Conservation (phyloP, 768 basidiomycete species). For the Suillus fuscotomentosus region DNA sequence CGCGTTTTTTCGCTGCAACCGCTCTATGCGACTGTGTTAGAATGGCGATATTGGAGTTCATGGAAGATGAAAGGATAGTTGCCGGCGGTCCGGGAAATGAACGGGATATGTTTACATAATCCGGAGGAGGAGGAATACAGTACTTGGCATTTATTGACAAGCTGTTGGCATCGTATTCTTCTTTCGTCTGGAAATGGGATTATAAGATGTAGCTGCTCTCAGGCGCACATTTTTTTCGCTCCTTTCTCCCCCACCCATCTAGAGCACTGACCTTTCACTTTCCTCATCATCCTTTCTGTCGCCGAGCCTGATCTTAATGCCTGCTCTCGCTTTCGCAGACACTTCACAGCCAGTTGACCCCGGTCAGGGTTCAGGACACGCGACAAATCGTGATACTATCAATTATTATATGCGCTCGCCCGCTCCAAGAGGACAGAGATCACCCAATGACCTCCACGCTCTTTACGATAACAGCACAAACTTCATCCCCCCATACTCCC, state of each 20-base stretch:
- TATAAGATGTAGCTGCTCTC: conserved; percentile 33
- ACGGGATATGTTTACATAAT: conserved; percentile 10
- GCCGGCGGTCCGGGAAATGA: conserved; percentile 12
- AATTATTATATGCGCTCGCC: conserved; percentile 24
- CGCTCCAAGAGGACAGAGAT: conserved; percentile 17
- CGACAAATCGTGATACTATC: conserved; percentile 6
- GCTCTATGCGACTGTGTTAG: conserved; percentile 66
- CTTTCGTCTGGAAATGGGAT: conserved; percentile 12
- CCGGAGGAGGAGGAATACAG: conserved; percentile 12
- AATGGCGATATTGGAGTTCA: conserved; percentile 47
- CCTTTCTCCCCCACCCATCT: conserved; percentile 18
- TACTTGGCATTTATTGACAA: conserved; percentile 5
- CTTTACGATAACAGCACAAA: conserved; percentile 20
- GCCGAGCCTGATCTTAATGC: conserved; percentile 20
- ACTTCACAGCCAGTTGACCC: conserved; percentile 6
- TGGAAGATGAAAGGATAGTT: conserved; percentile 11
- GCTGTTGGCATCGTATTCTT: conserved; percentile 12
- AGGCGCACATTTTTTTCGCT: conserved; percentile 28
- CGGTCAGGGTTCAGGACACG: conserved; percentile 2
- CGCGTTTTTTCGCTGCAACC: conserved; percentile 65
- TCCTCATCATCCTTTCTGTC: conserved; percentile 1
- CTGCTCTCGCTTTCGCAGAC: conserved; percentile 25
- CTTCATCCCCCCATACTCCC: conserved; percentile 11
- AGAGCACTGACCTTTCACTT: background rate
- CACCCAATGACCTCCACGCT: conserved; percentile 19